Conservation (phyloP, 208 protist genomes). For the Leishmania tropica region DNA sequence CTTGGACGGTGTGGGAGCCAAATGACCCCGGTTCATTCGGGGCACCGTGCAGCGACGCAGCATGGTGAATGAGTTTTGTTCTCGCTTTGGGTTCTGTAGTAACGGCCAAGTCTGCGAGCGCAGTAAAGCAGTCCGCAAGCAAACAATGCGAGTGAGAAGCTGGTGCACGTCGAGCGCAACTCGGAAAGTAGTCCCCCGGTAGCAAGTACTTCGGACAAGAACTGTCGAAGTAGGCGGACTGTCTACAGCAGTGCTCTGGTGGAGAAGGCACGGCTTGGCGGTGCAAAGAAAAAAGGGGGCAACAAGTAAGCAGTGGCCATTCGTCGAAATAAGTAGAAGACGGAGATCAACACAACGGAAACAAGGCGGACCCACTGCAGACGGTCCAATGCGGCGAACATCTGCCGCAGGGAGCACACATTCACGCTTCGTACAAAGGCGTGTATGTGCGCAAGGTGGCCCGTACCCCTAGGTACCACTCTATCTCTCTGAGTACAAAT, state of each 20-base stretch:
- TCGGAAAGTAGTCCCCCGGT: neutral
- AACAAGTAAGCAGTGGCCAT: neutral
- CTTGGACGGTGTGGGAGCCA: slow-evolving; percentile 82
- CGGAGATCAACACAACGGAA: too few relatives aligned
- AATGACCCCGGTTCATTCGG: slow-evolving; percentile 79
- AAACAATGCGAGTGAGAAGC: neutral
- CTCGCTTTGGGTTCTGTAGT: neutral
- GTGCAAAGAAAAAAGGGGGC: neutral
- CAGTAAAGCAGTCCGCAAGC: too few relatives aligned
- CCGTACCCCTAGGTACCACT: too few relatives aligned
- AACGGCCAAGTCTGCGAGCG: neutral
- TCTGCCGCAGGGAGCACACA: too few relatives aligned
- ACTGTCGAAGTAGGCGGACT: neutral
- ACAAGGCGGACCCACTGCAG: too few relatives aligned
- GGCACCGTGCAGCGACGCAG: slow-evolving; percentile 55
- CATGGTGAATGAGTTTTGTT: slow-evolving; percentile 36
- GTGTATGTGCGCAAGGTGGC: too few relatives aligned
- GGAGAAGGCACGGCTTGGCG: neutral
- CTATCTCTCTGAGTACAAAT: too few relatives aligned
- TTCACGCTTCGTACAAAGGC: too few relatives aligned
- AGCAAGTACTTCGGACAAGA: neutral
- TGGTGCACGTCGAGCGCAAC: neutral
- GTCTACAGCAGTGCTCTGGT: neutral
- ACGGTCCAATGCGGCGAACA: too few relatives aligned
- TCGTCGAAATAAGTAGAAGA: too few relatives aligned